Base-by-base conservation (phyloP, 805 yeast genomes). In the Scheffersomyces ergatensis region DNA sequence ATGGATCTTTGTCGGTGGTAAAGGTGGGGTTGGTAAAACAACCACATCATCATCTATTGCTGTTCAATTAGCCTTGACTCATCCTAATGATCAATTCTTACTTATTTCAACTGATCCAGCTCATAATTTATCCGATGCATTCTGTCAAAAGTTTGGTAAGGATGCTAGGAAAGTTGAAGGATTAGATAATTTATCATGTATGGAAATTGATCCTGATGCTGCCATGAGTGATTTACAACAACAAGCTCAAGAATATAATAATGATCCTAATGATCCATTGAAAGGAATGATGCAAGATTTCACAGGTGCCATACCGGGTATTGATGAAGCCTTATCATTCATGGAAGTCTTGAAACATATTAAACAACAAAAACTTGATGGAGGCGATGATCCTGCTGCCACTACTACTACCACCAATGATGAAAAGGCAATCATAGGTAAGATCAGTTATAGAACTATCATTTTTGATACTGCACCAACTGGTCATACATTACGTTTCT, bases 391-490 rank as follows among this genome's bases (percentile, higher is more conserved):
- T 11, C 54, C 49, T 20, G 11, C 25, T 8, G 25, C 7, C 7
- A 11, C 7, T 26, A 21, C 24, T 21, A 21, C 6, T 21, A 9
- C 6, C 9, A 25, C 8, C 13, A 25, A 11, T 25, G 29, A 25
- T 25, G 29, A 25, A 25, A 9, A 7, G 13, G 62, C 58, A 17
- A 59, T 57, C 43, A 43, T 55, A 5, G 51, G 52, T 27, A 49
- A 48, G 26, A 48, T 59, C 34, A 45, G 61, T 23, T 93, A 85
- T 61, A 89, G 86, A 51, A 89, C 96, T 7, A 90, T 93, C 49
- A 89, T 93, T 50, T 93, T 93, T 57, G 99, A 93, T 64, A 93
- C 99, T n/a, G 99, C 99, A 0, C 99, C 99, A 53, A 93, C 99
- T 0, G 99, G 99, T 27, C 99, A 93, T 66, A 93, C 99, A 2